Conservation (phyloP, 2,329 filamentous ascomycete genomes). For the Fusarium agapanthi region DNA sequence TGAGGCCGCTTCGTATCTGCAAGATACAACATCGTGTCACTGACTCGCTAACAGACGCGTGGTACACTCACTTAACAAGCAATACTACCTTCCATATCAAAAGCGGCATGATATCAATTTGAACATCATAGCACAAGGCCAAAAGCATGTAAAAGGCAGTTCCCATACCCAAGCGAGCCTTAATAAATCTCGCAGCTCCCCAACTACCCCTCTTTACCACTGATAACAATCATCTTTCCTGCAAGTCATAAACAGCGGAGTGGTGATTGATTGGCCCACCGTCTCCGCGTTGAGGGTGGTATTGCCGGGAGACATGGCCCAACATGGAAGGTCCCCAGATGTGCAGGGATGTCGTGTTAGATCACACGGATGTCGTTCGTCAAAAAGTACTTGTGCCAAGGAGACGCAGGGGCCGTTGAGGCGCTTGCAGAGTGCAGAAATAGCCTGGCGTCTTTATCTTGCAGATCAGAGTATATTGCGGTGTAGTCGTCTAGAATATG, state of each 20-base stretch:
- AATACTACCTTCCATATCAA: conserved; percentile 13
- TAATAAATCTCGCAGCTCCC: conserved; percentile 10
- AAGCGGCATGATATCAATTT: background rate
- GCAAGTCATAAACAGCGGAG: background rate
- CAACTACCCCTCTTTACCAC: background rate
- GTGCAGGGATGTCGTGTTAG: background rate
- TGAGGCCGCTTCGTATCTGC: background rate
- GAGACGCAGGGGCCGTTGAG: background rate
- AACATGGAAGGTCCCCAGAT: background rate
- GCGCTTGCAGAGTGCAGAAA: background rate
- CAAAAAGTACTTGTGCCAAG: background rate
- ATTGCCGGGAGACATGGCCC: background rate
- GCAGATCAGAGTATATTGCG: background rate
- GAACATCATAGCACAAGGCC: background rate
- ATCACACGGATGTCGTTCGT: background rate
- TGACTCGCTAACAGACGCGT: background rate
- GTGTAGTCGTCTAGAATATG: background rate
- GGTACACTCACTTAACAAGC: background rate
- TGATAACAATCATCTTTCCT: background rate
- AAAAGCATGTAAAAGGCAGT: background rate
- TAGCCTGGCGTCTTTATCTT: background rate
- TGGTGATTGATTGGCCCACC: background rate
- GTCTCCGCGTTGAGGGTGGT: background rate
- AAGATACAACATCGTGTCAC: background rate
- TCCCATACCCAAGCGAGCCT: background rate